Evolutionary conservation across 164 flowering plant species (phyloP).

Genomic region (Chimonanthus salicifolius): DNA sequence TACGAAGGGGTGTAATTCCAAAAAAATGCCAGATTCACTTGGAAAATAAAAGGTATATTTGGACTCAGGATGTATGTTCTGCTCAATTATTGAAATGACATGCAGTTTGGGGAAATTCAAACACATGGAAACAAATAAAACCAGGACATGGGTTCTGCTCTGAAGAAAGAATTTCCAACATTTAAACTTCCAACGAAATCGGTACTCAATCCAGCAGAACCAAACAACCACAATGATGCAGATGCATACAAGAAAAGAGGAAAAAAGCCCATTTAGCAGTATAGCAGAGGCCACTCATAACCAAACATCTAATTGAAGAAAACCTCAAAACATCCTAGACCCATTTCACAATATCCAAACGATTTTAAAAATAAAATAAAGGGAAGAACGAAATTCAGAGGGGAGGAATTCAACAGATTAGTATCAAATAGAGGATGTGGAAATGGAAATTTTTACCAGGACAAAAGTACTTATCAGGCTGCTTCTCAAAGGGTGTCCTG

Average conservation of each 20-base stretch:
- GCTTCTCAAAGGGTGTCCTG: slow-evolving; percentile 84
- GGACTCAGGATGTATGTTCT: too few relatives aligned
- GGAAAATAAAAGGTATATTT: too few relatives aligned
- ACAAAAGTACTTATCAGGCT: slow-evolving; percentile 80
- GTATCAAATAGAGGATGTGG: too few relatives aligned
- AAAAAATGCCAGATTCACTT: background rate
- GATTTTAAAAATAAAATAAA: background rate
- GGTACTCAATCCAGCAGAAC: too few relatives aligned
- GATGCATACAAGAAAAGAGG: background rate
- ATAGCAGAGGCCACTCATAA: background rate
- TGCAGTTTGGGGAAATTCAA: too few relatives aligned
- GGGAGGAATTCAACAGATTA: background rate
- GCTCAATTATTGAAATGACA: too few relatives aligned
- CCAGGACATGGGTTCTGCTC: too few relatives aligned
- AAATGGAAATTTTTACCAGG: slow-evolving; percentile 48
- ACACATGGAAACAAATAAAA: too few relatives aligned
- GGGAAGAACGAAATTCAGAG: background rate
- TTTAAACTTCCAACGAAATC: too few relatives aligned
- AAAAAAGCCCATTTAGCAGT: background rate
- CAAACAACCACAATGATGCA: too few relatives aligned
- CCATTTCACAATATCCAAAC: slow-evolving; percentile 5
- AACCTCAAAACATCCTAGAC: background rate
- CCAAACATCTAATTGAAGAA: background rate
- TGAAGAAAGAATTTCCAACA: too few relatives aligned
- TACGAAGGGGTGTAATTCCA: background rate